phyloP scores from a whole-genome alignment of 305 asterid species.

The Stenogyne calaminthoides region DNA sequence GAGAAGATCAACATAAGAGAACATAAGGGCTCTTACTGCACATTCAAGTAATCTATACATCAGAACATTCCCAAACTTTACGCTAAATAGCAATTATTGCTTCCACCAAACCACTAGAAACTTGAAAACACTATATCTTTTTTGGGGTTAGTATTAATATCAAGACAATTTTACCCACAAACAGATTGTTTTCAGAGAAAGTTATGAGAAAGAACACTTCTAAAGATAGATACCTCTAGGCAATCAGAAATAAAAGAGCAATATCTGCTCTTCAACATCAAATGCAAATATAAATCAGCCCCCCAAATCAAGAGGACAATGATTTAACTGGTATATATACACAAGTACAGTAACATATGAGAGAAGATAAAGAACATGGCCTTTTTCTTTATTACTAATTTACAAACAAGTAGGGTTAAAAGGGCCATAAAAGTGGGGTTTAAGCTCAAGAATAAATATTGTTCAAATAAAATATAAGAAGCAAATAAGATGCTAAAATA shows the following conservation, averaged over 20 bases:
- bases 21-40: background rate
- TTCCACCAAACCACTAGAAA: constrained; percentile 7
- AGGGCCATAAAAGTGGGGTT: no score
- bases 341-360: no score
- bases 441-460: no score
- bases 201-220: background rate
- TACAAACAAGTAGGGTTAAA: no score
- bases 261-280: constrained; percentile 17
- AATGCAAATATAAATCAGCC: constrained; percentile 16
- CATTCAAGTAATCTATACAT: constrained; percentile 11
- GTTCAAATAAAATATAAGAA: no score
- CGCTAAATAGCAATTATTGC: background rate
- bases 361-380: no score
- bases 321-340: constrained; percentile 1
- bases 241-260: constrained; percentile 16
- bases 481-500: no score
- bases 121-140: background rate
- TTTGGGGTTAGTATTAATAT: background rate
- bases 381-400: no score
- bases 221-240: constrained; percentile 14
- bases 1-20: no score
- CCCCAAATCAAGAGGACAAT: constrained; percentile 15
- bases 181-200: background rate
- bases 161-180: constrained; percentile 16
- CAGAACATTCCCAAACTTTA: constrained; percentile 5